Base-by-base conservation (phyloP, 192 early-diverging fungal species). In the Mortierella antarctica region DNA sequence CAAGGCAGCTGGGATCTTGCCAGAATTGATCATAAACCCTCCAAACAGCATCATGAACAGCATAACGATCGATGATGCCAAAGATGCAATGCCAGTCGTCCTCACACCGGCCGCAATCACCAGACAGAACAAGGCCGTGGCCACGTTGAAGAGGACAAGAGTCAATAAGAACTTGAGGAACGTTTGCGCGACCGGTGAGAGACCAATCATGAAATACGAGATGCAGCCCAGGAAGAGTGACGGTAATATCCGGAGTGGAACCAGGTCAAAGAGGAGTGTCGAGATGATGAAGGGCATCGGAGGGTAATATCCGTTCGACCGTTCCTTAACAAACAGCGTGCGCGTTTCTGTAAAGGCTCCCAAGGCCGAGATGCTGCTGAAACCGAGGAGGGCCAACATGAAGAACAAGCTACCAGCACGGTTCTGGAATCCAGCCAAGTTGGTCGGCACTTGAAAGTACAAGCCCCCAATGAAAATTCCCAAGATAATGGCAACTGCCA, bases 41-140 rank as follows among this genome's bases (percentile, higher is more conserved):
- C 92, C 88, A 83, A 94, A 92, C 54, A 94, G 71, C 93, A 94
- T 92, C 63, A 90, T 88, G 73, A 94, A 94, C 39, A 94, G 82
- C 59, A 92, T 89, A 12, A 84, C 68, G n/a, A 94, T 87, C 21
- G 87, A 85, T 0, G 88, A 89, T 0, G 89, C 87, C 21, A 94
- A 74, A 17, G 85, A 91, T 7, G 91, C 89, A 0, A 88, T 89
- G 9, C 89, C 89, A 0, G 89, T 60, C 52, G 87, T 89, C 39
- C 71, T 73, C 60, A 94, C 87, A 15, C 83, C 85, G 11, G 86
- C 85, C 0, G 85, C 92, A 47, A 92, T 71, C 17, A 86, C 83
- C 20, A 92, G 67, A 64, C 91, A 92, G 11, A 89, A 83, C 47
- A 90, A 73, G 9, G 88, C 91, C n/a, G 88, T 85, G 41, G 87